Base-by-base conservation (phyloP, 768 basidiomycete genomes). In the Hemileccinum impolitum region DNA sequence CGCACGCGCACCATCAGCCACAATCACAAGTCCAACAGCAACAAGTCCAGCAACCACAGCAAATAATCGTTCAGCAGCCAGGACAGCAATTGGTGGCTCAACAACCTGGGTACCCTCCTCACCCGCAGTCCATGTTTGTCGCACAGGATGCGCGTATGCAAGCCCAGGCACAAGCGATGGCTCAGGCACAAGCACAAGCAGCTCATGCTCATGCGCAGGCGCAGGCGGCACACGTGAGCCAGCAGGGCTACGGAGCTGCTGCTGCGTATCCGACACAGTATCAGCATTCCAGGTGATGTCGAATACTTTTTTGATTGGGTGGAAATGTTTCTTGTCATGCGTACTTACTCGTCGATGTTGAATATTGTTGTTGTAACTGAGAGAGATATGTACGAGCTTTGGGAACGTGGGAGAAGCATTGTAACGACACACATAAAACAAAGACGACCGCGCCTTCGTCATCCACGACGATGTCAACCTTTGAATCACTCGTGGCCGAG, bases 401-500 rank as follows among this genome's bases (percentile, higher is more conserved):
- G 44, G 48, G 49, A 61, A 67, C 66, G 66, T 68, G 64, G 61
- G 54, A 55, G 55, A n/a, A 48, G 46, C 41, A 30, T 54, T 9
- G 28, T 12, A 30, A 30, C 28, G 45, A 31, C 26, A 46, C 26
- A 46, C 17, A 48, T 39, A 45, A 37, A 43, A 51, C 46, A 56
- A 52, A 44, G 35, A 15, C 47, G 21, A 19, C 39, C 25, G 31
- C 41, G n/a, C 11, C 25, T 41, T 50, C 52, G 54, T 46, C 38
- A 45, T 48, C 31, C 43, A 52, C 40, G 53, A 67, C 52, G 55
- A 61, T 61, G 77, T 87, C 90, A 40, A 87, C 90, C 19, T 94
- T 92, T 66, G 85, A 92, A 55, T 71, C 75, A 36, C 87, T 97
- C 54, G 75, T 96, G 54, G 77, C 74, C 48, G 93, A 97, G 65